Evolutionary conservation across 1,284 basidiomycete species (phyloP).

Genomic region (Gastroboletus turbinatus): DNA sequence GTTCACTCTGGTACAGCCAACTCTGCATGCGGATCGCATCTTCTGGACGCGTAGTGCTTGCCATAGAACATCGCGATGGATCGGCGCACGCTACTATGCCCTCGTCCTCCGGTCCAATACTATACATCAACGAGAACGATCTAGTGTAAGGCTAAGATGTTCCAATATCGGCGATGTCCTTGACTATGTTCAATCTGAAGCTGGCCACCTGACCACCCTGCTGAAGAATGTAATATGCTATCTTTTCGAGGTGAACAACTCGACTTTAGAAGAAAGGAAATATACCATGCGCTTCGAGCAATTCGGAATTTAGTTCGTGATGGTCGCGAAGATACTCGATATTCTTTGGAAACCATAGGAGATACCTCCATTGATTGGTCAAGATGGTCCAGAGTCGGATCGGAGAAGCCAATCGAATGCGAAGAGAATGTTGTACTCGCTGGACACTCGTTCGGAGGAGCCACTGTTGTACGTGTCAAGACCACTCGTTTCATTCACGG

Average conservation of each 20-base stretch:
- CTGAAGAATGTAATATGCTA: conserved; percentile 30
- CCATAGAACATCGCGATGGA: conserved; percentile 78
- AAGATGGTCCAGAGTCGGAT: conserved; percentile 42
- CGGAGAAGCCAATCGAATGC: conserved; percentile 38
- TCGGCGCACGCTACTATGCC: conserved; percentile 51
- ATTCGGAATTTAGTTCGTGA: conserved; percentile 41
- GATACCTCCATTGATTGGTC: conserved; percentile 38
- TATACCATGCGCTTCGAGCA: conserved; percentile 55
- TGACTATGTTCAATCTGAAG: conserved; percentile 9
- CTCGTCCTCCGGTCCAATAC: conserved; percentile 30
- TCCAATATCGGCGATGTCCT: neutral
- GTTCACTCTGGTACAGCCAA: conserved; percentile 46
- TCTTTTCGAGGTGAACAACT: conserved; percentile 66
- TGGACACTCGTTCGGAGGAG: conserved; percentile 80
- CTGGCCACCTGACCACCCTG: conserved; percentile 31
- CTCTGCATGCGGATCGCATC: conserved; percentile 69
- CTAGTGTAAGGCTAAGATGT: conserved; percentile 44
- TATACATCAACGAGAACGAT: conserved; percentile 51
- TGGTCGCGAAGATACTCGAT: conserved; percentile 31
- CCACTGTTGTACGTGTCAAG: conserved; percentile 56
- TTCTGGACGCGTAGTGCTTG: conserved; percentile 73
- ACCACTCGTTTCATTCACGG: conserved; percentile 1
- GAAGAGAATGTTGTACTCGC: conserved; percentile 50
- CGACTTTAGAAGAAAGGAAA: conserved; percentile 60
- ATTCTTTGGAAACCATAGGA: conserved; percentile 34